These are phyloP conservation scores for Blastocystis sp. DNA, from an alignment of 352 stramenopile genomes.

Conservation along the genomic window DNA sequence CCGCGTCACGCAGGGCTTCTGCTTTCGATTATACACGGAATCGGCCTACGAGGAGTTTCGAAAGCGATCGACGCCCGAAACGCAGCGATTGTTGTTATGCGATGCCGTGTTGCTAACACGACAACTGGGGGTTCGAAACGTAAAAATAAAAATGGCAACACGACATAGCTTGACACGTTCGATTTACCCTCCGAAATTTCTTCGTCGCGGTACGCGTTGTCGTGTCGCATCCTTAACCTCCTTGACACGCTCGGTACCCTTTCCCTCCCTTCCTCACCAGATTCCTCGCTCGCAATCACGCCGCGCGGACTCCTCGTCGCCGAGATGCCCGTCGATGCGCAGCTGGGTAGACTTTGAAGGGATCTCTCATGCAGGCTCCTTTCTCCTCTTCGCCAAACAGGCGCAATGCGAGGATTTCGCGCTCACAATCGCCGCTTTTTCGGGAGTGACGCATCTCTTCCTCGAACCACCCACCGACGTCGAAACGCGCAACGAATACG, in stretches of 20 bases:
- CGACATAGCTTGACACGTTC: constrained; percentile 76
- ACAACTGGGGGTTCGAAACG: constrained; percentile 79
- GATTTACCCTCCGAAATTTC: constrained; percentile 65
- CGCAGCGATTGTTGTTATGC: constrained; percentile 78
- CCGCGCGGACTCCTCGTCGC: constrained; percentile 80
- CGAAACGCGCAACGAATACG: not conserved
- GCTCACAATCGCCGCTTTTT: constrained; percentile 17
- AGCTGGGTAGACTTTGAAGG: constrained; percentile 87
- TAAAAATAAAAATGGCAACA: constrained; percentile 73
- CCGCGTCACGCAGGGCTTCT: constrained; percentile 88
- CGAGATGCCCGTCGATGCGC: constrained; percentile 83
- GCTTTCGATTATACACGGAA: constrained; percentile 93
- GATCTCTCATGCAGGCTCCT: constrained; percentile 71
- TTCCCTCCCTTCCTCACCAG: not conserved
- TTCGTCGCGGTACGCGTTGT: constrained; percentile 14
- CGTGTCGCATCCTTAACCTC: not conserved
- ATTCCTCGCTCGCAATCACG: constrained; percentile 69
- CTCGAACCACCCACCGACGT: not conserved
- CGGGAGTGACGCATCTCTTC: not conserved
- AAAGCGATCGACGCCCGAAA: constrained; percentile 77
- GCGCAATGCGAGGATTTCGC: not conserved
- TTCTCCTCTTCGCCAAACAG: not conserved
- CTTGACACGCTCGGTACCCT: not conserved
- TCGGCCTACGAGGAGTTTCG: constrained; percentile 96
- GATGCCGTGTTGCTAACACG: constrained; percentile 74